Evolutionary conservation across 305 asterid genomes (phyloP).

Genomic region (Fraxinus greggii): DNA sequence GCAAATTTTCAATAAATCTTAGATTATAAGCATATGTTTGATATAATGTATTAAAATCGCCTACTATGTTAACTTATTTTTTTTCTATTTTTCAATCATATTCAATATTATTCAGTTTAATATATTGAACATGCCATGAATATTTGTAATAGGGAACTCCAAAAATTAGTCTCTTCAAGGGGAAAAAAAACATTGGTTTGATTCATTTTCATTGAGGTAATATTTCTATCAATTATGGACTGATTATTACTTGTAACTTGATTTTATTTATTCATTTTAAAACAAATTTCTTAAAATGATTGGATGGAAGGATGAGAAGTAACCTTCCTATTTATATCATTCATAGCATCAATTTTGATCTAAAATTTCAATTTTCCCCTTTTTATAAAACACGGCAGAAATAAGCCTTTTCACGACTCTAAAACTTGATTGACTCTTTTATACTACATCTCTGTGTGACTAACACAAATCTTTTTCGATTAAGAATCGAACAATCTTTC

Average conservation of each 20-base stretch:
- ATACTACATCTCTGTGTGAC: background rate
- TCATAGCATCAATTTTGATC: background rate
- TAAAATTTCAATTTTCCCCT: background rate
- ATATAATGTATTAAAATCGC: no score
- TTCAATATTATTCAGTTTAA: background rate
- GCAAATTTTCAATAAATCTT: no score
- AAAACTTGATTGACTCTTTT: background rate
- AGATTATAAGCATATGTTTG: no score
- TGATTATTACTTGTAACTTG: background rate
- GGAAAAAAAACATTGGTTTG: no score
- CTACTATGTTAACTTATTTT: no score
- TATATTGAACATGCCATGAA: background rate
- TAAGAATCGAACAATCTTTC: background rate
- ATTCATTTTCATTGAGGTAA: background rate
- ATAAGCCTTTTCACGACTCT: no score
- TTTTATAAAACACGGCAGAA: no score
- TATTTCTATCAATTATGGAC: background rate
- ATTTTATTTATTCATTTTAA: no score
- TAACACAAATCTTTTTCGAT: background rate
- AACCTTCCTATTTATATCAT: background rate
- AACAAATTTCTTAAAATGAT: background rate
- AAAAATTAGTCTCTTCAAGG: background rate
- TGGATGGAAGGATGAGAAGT: background rate
- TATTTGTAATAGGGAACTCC: background rate
- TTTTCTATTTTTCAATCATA: no score